A percentile compares a stretch with the other conserved stretches of the same genome.
These are phyloP conservation scores for Jaapia argillacea DNA, from an alignment of 768 basidiomycete genomes.

Conservation along the genomic window DNA sequence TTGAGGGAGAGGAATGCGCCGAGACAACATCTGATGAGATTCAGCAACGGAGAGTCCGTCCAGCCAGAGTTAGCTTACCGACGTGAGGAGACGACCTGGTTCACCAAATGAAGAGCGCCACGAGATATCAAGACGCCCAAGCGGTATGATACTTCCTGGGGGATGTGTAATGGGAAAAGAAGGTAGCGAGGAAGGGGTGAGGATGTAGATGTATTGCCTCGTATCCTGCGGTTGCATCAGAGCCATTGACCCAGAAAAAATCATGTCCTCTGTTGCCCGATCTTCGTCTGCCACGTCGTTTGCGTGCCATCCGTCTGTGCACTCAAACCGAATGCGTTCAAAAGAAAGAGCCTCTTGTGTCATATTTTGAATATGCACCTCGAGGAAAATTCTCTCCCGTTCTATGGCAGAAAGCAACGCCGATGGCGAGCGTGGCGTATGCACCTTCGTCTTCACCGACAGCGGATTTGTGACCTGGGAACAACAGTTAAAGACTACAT, in stretches of 20 bases:
- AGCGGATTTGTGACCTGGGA: slow-evolving; percentile 84
- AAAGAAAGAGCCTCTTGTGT: slow-evolving; percentile 71
- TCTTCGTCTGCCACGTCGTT: slow-evolving; percentile 27
- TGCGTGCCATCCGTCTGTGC: slow-evolving; percentile 54
- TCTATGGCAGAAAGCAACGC: slow-evolving; percentile 53
- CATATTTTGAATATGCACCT: slow-evolving; percentile 87
- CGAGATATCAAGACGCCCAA: slow-evolving; percentile 82
- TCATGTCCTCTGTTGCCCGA: slow-evolving; percentile 18
- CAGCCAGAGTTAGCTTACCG: slow-evolving; percentile 30
- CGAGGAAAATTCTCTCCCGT: slow-evolving; percentile 80
- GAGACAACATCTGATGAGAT: slow-evolving; percentile 56
- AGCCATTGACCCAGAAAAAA: slow-evolving; percentile 55
- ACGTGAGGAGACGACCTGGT: slow-evolving; percentile 79
- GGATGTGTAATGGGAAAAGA: slow-evolving; percentile 36
- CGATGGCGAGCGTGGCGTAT: slow-evolving; percentile 63
- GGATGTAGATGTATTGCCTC: slow-evolving; percentile 82
- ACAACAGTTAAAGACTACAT: slow-evolving; percentile 2
- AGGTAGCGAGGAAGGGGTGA: slow-evolving; percentile 41
- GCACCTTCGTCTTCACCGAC: slow-evolving; percentile 92
- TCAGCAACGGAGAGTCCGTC: background rate
- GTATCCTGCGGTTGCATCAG: slow-evolving; percentile 79
- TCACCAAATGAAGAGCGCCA: slow-evolving; percentile 86
- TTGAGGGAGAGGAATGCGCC: slow-evolving; percentile 50
- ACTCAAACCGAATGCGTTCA: slow-evolving; percentile 73
- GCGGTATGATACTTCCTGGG: slow-evolving; percentile 65